Evolutionary conservation across 2,329 filamentous ascomycete genomes (phyloP), one percentile per base, ranked within the genome.

Genomic region (Colletotrichum sp.): DNA sequence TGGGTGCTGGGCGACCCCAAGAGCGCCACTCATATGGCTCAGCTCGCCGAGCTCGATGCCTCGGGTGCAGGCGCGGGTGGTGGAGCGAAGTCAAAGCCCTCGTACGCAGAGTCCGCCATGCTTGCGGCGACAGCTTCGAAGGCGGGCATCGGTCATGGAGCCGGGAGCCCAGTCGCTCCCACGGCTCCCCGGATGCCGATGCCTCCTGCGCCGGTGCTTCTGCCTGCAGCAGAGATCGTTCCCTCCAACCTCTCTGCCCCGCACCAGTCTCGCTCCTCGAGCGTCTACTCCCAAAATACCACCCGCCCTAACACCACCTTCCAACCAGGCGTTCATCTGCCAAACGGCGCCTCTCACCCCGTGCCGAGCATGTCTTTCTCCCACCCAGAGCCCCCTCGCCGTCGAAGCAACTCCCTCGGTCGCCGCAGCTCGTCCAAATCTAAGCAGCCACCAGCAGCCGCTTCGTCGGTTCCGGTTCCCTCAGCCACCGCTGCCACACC

Each of bases 1-100:
- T 91, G 90, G 90, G 85, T 89, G 18, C 83, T 90, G 9, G 85
- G 85, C 44, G 87, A 86, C 75, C 78, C 83, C 7, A 82, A 82
- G 59, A 81, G 81, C 44, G 78, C 70, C 6, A 63, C 44, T 10
- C 75, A 74, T 22, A 78, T 80, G 22, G 78, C 79, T 44, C 77
- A 80, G 65, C 74, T 81, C 60, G 81, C 80, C 24, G 81, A 82
- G 77, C 78, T 81, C 48, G 79, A 79, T 13, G 78, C 70, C 2
- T 77, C 80, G 63, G 63, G 76, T 70, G 15, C 39, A 68, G 32
- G 74, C 72, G 28, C 78, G 75, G 75, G 70, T 15, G 73, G 74
- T 16, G 74, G 74, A 66, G 72, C 39, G 16, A 71, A 39, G 67
- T 63, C 16, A 66, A 79, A 70, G 60, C 63, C 75, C 4, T 76